Percentiles rank a stretch among this genome's conserved stretches.
phyloP scores from a whole-genome alignment of 768 basidiomycete genomes.

The Tricholoma flavovirens region DNA sequence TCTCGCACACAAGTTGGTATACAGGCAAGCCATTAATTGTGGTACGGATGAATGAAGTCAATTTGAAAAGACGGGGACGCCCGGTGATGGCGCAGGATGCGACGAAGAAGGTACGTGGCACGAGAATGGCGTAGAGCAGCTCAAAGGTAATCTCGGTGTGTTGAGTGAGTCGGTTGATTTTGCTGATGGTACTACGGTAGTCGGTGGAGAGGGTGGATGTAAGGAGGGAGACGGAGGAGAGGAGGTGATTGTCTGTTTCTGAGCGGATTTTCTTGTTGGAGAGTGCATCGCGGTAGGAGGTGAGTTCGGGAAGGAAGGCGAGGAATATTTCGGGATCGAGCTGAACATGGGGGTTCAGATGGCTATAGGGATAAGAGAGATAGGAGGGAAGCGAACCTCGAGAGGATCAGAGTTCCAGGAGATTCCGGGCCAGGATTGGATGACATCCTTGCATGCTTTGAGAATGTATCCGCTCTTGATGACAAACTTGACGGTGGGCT shows the following conservation, averaged over 20 bases:
- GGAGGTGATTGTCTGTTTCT: conserved; percentile 35
- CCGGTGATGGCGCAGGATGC: conserved; percentile 49
- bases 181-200: conserved; percentile 42
- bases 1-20: conserved; percentile 45
- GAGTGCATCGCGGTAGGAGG: conserved; percentile 36
- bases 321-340: conserved; percentile 54
- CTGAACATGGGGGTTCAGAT: conserved; percentile 25
- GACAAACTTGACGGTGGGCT: conserved; percentile 46
- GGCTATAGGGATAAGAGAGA: too few species aligned
- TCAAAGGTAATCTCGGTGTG: conserved; percentile 56
- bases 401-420: conserved; percentile 59
- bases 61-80: conserved; percentile 43
- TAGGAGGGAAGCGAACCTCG: conserved; percentile 31
- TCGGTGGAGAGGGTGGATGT: conserved; percentile 44
- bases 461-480: conserved; percentile 55
- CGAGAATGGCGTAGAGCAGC: conserved; percentile 48
- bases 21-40: conserved; percentile 28
- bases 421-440: conserved; percentile 51
- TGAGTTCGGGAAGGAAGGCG: conserved; percentile 43
- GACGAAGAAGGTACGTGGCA: conserved; percentile 47
- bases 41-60: conserved; percentile 34
- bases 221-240: conserved; percentile 45
- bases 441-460: conserved; percentile 52
- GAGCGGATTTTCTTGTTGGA: conserved; percentile 29
- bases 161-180: conserved; percentile 40